These are phyloP conservation scores for Pochonia chlamydosporia DNA, from an alignment of 2,329 filamentous ascomycete genomes.

Conservation along the genomic window DNA sequence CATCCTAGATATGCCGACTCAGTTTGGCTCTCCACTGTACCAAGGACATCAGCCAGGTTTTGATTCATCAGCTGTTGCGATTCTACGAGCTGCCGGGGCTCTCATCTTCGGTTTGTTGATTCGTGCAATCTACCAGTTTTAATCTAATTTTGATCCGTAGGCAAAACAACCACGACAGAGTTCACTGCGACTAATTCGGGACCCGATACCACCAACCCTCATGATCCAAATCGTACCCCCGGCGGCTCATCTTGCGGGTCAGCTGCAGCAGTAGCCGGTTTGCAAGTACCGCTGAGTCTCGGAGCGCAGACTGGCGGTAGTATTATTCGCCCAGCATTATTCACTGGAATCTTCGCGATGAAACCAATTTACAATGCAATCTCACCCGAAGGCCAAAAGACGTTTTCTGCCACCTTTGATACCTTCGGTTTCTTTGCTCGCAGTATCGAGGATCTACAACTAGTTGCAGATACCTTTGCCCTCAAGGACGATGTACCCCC, in stretches of 20 bases:
- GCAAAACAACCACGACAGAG: conserved; percentile 46
- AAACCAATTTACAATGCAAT: conserved; percentile 16
- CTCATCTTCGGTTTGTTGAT: conserved; percentile 38
- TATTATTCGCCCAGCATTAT: conserved; percentile 54
- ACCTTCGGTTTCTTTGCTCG: conserved; percentile 54
- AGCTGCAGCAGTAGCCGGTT: conserved; percentile 56
- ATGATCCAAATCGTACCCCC: conserved; percentile 55
- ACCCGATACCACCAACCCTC: conserved; percentile 50
- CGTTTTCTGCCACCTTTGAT: conserved; percentile 36
- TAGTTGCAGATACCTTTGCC: conserved; percentile 45
- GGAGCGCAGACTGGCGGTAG: conserved; percentile 60
- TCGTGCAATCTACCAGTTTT: not conserved
- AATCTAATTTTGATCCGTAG: conserved; percentile 3
- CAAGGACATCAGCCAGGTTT: conserved; percentile 32
- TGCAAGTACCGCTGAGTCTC: conserved; percentile 50
- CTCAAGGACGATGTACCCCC: conserved; percentile 41
- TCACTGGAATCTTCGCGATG: conserved; percentile 42
- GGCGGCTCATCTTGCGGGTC: conserved; percentile 61
- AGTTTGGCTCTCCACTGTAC: conserved; percentile 49
- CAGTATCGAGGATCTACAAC: conserved; percentile 47
- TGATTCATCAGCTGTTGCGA: conserved; percentile 45
- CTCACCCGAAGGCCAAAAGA: conserved; percentile 8
- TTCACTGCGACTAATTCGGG: conserved; percentile 48
- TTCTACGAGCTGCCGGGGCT: conserved; percentile 47
- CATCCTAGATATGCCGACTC: conserved; percentile 43